Conservation (phyloP, 176 grass and related monocot genomes). For the Tillandsia leiboldiana region DNA sequence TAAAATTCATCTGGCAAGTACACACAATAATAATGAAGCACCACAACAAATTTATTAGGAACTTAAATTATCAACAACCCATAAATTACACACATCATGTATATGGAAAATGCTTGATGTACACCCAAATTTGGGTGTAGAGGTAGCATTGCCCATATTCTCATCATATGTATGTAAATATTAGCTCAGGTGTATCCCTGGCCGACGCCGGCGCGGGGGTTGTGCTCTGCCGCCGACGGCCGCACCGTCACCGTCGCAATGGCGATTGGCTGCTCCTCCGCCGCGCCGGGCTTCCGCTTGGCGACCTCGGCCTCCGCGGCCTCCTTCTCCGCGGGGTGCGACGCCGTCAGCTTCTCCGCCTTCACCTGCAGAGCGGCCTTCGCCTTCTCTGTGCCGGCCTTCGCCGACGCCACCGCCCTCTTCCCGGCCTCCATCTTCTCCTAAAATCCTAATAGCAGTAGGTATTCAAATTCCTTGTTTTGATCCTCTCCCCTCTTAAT, state of each 20-base stretch:
- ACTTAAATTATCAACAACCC: too few species aligned
- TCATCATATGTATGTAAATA: too few species aligned
- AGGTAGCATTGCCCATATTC: too few species aligned
- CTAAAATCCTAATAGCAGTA: not conserved
- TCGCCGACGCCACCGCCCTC: constrained; percentile 21
- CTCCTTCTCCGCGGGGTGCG: constrained; percentile 12
- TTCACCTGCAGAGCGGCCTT: constrained; percentile 28
- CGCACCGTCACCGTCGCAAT: constrained; percentile 18
- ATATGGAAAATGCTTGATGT: too few species aligned
- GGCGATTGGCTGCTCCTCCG: constrained; percentile 12
- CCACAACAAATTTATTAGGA: too few species aligned
- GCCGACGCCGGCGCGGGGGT: constrained; percentile 29
- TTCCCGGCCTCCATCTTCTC: constrained; percentile 30
- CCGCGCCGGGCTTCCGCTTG: constrained; percentile 9
- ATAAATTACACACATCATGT: too few species aligned
- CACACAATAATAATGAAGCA: too few species aligned
- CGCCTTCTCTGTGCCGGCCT: constrained; percentile 40
- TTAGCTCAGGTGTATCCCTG: constrained; percentile 11
- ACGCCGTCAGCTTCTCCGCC: constrained; percentile 27
- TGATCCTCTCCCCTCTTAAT: too few species aligned
- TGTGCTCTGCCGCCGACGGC: constrained; percentile 33
- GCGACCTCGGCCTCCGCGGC: constrained; percentile 12
- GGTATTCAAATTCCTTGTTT: too few species aligned
- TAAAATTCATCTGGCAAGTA: too few species aligned
- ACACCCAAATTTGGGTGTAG: too few species aligned